Conservation (phyloP, 768 basidiomycete genomes). For the Naganishia kalamii region DNA sequence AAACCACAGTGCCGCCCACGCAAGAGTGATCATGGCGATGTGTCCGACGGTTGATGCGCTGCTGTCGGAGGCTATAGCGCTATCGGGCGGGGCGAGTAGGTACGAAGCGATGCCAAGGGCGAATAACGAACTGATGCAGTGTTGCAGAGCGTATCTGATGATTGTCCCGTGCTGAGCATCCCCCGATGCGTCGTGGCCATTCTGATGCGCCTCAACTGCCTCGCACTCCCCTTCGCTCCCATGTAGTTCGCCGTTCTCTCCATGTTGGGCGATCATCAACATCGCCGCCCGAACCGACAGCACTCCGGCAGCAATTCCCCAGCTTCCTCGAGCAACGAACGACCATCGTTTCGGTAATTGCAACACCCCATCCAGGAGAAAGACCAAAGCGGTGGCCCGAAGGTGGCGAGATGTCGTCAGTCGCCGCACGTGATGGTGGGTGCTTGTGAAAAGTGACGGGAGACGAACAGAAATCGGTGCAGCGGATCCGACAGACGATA, state of each 20-base stretch:
- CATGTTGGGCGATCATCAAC: not conserved
- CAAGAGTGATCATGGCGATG: not conserved
- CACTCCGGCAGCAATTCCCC: not conserved
- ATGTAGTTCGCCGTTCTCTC: not conserved
- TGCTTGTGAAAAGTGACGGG: too few species aligned
- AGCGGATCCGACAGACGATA: too few species aligned
- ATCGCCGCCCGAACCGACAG: not conserved
- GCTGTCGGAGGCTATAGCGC: not conserved
- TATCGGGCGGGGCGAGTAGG: not conserved
- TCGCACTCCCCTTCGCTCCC: too few species aligned
- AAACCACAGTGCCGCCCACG: not conserved
- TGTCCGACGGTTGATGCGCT: not conserved
- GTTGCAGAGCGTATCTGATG: not conserved
- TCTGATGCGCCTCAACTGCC: too few species aligned
- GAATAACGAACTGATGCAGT: not conserved
- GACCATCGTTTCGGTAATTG: not conserved
- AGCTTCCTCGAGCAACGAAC: not conserved
- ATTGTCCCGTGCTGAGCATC: too few species aligned
- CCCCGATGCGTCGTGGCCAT: too few species aligned
- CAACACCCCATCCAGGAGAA: not conserved
- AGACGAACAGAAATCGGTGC: too few species aligned
- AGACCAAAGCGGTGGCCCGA: not conserved
- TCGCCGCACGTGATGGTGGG: not conserved
- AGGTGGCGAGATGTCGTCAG: not conserved
- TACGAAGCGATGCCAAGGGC: not conserved